Evolutionary conservation across 441 rosid species (phyloP), one percentile per base, ranked within the genome.

Genomic region (Aquilaria agallochum): DNA sequence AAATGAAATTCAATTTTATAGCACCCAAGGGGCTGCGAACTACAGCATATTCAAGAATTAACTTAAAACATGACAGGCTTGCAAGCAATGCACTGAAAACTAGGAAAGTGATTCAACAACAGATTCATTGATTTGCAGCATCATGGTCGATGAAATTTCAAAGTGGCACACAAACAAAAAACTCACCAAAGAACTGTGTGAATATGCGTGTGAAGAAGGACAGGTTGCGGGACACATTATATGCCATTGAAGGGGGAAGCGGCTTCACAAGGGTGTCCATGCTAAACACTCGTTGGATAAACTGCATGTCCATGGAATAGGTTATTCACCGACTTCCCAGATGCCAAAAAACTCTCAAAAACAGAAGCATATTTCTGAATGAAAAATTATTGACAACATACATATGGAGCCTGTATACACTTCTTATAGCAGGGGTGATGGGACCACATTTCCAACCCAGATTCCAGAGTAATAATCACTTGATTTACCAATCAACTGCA

Each of bases 101-200:
- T 48, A 61, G 31, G 31, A 52, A 20, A 8, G 12, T 51, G 57
- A 61, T 31, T 47, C 5, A 10, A 20, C 31, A 2, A 32, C 27
- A 36, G 15, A 31, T 1, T 20, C 9, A 20, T 20, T 20, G 30
- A 9, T 11, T 55, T 13, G 33, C 34, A 15, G 53, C 56, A 34
- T 53, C 46, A 34, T 36, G 51, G 42, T 32, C 47, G n/a, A n/a
- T 11, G 12, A 11, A 55, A 31, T 31, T 3, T 9, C 20, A 52
- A 34, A 5, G 3, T 10, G 44, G 55, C 47, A 71, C 59, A 50
- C 45, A 42, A 61, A 71, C 62, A 50, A 47, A 42, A 59, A 57
- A 67, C 93, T 72, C 69, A 94, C 99, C 96, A 67, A 91, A 94
- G 84, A 94, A 94, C 80, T 94, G 99, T 6, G 99, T 94, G 76